These are phyloP conservation scores for Globisporangium alternatum DNA, from an alignment of 352 stramenopile genomes.

Conservation along the genomic window DNA sequence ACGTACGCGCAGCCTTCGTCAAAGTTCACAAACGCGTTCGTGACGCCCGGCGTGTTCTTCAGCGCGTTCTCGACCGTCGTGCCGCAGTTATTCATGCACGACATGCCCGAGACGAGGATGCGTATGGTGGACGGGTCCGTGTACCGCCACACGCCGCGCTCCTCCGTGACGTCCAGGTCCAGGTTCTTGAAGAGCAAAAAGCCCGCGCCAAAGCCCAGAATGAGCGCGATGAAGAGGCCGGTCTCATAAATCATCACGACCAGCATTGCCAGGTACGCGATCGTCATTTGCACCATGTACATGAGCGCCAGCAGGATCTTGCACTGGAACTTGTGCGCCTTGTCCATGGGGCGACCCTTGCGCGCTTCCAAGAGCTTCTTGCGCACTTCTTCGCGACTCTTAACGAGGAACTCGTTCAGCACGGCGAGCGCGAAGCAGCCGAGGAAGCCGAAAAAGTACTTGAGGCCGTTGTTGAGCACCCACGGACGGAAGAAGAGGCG, in stretches of 20 bases:
- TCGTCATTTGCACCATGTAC: conserved; percentile 82
- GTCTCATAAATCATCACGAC: conserved; percentile 84
- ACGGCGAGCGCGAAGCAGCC: conserved; percentile 61
- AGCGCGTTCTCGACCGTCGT: conserved; percentile 72
- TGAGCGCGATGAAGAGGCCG: conserved; percentile 66
- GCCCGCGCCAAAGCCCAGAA: conserved; percentile 63
- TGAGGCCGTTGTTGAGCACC: conserved; percentile 67
- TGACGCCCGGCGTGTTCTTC: conserved; percentile 50
- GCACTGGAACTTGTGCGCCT: conserved; percentile 58
- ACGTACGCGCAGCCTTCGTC: conserved; percentile 74
- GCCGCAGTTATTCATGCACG: conserved; percentile 89
- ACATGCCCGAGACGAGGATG: conserved; percentile 87
- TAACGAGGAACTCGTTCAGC: conserved; percentile 66
- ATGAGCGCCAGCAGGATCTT: conserved; percentile 56
- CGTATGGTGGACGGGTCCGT: conserved; percentile 67
- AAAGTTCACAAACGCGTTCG: conserved; percentile 74
- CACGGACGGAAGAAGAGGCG: conserved; percentile 77
- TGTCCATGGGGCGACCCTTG: conserved; percentile 38
- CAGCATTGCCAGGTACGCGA: conserved; percentile 83
- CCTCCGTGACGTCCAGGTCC: conserved; percentile 63
- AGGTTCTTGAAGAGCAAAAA: conserved; percentile 77
- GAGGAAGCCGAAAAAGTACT: conserved; percentile 74
- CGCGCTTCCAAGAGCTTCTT: conserved; percentile 37
- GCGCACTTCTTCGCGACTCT: conserved; percentile 47
- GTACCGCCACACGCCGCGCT: conserved; percentile 69